Evolutionary conservation across 2,329 filamentous ascomycete species (phyloP).

Genomic region (Hysterium pulicare): DNA sequence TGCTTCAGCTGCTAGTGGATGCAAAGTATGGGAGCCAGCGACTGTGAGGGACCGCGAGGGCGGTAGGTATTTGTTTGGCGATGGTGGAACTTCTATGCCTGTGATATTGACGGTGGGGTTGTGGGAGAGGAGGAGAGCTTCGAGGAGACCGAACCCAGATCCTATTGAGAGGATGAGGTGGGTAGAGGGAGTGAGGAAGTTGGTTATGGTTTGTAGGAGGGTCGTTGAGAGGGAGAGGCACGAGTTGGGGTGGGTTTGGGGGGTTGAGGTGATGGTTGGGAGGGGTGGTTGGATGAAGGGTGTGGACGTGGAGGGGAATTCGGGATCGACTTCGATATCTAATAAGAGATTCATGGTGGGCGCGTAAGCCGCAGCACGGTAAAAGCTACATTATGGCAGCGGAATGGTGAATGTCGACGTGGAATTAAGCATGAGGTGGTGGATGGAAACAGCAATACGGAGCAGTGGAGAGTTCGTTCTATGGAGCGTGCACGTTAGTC

Average conservation of each 20-base stretch:
- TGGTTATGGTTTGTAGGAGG: slow-evolving; percentile 23
- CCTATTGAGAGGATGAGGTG: slow-evolving; percentile 44
- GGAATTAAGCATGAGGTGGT: neutral
- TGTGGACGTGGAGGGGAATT: neutral
- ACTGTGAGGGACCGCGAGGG: slow-evolving; percentile 42
- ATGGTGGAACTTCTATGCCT: slow-evolving; percentile 49
- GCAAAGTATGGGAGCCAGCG: slow-evolving; percentile 43
- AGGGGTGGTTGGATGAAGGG: slow-evolving; percentile 2
- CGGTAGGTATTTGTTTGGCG: slow-evolving; percentile 46
- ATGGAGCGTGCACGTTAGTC: no score
- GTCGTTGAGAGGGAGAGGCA: slow-evolving; percentile 34
- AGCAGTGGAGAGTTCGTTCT: neutral
- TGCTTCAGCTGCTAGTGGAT: slow-evolving; percentile 41
- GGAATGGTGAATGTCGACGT: neutral
- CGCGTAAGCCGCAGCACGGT: neutral
- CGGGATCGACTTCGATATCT: slow-evolving; percentile 1
- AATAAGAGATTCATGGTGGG: slow-evolving; percentile 3
- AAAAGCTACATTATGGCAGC: no score
- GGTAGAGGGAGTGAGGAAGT: slow-evolving; percentile 22
- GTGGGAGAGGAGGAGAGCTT: slow-evolving; percentile 38
- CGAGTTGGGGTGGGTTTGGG: slow-evolving; percentile 27
- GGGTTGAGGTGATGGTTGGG: slow-evolving; percentile 17
- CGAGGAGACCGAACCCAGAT: slow-evolving; percentile 51
- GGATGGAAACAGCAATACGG: neutral
- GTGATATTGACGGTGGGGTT: slow-evolving; percentile 30